phyloP scores from a whole-genome alignment of 208 protist species.

The Trypanosoma avium region DNA sequence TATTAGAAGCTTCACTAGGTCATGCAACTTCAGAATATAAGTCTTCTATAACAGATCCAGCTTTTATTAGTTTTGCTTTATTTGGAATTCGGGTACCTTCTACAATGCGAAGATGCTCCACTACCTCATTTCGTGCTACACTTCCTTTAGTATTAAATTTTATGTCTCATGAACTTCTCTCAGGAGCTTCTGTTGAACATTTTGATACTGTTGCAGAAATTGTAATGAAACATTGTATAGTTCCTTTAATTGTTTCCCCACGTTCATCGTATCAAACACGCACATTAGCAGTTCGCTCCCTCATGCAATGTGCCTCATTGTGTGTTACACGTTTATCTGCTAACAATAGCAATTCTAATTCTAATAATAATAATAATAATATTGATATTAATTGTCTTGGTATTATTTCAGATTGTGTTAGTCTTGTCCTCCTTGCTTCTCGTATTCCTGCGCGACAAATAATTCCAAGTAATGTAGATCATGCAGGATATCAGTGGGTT shows the following conservation, averaged over 20 bases:
- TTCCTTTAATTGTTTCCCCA: slow-evolving; percentile 63
- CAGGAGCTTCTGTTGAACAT: slow-evolving; percentile 29
- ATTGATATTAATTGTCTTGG: not conserved
- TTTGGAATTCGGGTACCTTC: slow-evolving; percentile 54
- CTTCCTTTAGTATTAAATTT: slow-evolving; percentile 64
- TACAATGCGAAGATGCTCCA: slow-evolving; percentile 68
- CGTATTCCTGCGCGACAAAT: slow-evolving; percentile 26
- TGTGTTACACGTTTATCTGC: slow-evolving; percentile 26
- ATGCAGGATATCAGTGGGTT: slow-evolving; percentile 30
- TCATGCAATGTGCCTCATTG: slow-evolving; percentile 57
- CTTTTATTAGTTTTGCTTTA: slow-evolving; percentile 37
- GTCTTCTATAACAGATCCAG: slow-evolving; percentile 9
- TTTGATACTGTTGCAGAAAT: slow-evolving; percentile 31
- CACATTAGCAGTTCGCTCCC: slow-evolving; percentile 44
- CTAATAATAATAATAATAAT: not conserved
- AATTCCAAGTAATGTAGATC: slow-evolving; percentile 33
- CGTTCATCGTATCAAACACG: slow-evolving; percentile 30
- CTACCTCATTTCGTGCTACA: slow-evolving; percentile 59
- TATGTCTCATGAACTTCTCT: slow-evolving; percentile 60
- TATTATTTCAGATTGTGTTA: slow-evolving; percentile 37
- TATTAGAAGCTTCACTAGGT: slow-evolving; percentile 58
- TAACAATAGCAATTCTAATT: not conserved
- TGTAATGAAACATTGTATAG: slow-evolving; percentile 68
- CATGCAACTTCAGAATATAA: slow-evolving; percentile 33
- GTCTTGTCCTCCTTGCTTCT: slow-evolving; percentile 29